Evolutionary conservation across 495 filamentous ascomycete species (phyloP).

Genomic region (Tuber brumale): DNA sequence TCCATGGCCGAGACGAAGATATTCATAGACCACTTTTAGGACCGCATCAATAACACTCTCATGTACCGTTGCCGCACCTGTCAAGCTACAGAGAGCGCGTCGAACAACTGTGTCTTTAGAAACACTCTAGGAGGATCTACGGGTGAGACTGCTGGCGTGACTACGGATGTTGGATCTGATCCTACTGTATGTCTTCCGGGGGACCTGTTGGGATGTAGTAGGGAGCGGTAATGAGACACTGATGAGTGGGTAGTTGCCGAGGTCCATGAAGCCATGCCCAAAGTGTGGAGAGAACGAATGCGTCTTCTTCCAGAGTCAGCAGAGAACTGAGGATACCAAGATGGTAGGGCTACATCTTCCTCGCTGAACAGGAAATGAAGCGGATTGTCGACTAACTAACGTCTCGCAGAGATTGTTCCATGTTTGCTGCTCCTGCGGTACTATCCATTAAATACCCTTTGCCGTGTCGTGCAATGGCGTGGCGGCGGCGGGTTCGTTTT

Average conservation of each 20-base stretch:
- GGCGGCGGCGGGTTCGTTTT: conserved; percentile 18
- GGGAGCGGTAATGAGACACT: conserved; percentile 15
- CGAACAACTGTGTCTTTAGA: conserved; percentile 79
- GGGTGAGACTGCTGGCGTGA: conserved; percentile 93
- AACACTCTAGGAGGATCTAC: conserved; percentile 82
- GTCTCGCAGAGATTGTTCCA: conserved; percentile 82
- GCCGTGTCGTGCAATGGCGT: conserved; percentile 1
- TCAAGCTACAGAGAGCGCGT: conserved; percentile 77
- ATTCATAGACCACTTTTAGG: conserved; percentile 11
- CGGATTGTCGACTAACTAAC: conserved; percentile 16
- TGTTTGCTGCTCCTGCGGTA: conserved; percentile 86
- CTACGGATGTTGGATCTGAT: conserved; percentile 90
- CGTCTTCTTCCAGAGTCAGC: conserved; percentile 97
- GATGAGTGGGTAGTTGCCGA: conserved; percentile 52
- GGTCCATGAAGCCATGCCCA: conserved; percentile 74
- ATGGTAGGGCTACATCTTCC: conserved; percentile 62
- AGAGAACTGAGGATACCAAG: conserved; percentile 90
- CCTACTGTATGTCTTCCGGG: conserved; percentile 78
- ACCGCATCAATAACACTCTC: conserved; percentile 53
- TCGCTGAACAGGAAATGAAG: neutral
- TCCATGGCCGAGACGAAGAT: conserved; percentile 46
- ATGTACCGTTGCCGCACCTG: conserved; percentile 86
- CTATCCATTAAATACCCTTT: conserved; percentile 61
- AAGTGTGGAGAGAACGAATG: conserved; percentile 76
- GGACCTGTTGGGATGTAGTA: conserved; percentile 34